These are phyloP conservation scores for Claviceps capensis DNA, from an alignment of 2,329 filamentous ascomycete species.

Conservation along the genomic window DNA sequence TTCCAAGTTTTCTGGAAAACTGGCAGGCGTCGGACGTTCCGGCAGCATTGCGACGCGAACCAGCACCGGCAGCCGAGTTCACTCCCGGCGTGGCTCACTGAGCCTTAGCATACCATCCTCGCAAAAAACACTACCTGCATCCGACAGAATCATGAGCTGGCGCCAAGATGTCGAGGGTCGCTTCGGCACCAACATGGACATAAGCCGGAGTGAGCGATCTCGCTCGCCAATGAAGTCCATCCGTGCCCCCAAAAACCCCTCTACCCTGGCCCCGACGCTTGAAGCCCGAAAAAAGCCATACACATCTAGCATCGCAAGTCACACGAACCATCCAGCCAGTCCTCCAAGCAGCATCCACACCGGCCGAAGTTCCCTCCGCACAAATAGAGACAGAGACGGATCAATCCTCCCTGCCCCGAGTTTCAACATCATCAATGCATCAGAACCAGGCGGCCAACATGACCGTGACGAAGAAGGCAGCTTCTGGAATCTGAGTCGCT, in stretches of 20 bases:
- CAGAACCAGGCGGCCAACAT: slow-evolving; percentile 20
- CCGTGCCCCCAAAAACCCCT: slow-evolving; percentile 22
- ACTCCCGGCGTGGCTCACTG: slow-evolving; percentile 42
- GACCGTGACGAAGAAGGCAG: slow-evolving; percentile 28
- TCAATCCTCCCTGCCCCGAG: slow-evolving; percentile 37
- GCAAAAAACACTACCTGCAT: slow-evolving; percentile 20
- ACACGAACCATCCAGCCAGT: slow-evolving; percentile 19
- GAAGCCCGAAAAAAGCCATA: slow-evolving; percentile 34
- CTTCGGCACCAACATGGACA: slow-evolving; percentile 24
- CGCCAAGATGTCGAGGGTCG: slow-evolving; percentile 49
- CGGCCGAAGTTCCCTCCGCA: slow-evolving; percentile 13
- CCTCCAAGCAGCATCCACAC: slow-evolving; percentile 23
- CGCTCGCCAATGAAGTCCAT: slow-evolving; percentile 36
- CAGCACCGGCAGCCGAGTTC: slow-evolving; percentile 32
- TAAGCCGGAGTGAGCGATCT: slow-evolving; percentile 38
- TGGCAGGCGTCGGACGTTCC: slow-evolving; percentile 41
- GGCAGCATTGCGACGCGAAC: slow-evolving; percentile 42
- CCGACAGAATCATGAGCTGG: slow-evolving; percentile 82
- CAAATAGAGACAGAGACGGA: slow-evolving; percentile 14
- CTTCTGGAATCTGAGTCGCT: slow-evolving; percentile 46
- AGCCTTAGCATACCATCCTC: slow-evolving; percentile 16
- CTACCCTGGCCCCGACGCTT: slow-evolving; percentile 26
- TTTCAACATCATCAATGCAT: slow-evolving; percentile 32
- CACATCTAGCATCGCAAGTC: slow-evolving; percentile 13
- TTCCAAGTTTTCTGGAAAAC: slow-evolving; percentile 60